phyloP scores from a whole-genome alignment of 352 stramenopile genomes.

The Poterioochromonas sp. region DNA sequence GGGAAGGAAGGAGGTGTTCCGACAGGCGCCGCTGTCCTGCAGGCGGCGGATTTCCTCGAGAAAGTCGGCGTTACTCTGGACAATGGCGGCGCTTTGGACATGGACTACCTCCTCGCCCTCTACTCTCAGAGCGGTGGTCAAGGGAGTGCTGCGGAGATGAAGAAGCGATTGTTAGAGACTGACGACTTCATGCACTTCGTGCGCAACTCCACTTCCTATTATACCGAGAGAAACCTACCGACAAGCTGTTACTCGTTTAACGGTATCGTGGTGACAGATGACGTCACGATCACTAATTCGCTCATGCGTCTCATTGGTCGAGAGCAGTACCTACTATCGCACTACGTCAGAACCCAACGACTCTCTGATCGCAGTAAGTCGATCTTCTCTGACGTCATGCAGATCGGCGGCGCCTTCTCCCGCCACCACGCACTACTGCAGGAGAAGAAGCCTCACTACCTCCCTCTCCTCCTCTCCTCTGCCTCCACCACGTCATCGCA shows the following conservation, averaged over 20 bases:
- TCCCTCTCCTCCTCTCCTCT: no score
- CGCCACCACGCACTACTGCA: neutral
- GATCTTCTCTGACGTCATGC: constrained; percentile 2
- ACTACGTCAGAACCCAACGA: constrained; percentile 25
- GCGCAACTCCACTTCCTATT: neutral
- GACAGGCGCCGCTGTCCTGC: no score
- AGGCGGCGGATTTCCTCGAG: neutral
- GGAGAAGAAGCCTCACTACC: neutral
- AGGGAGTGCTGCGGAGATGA: neutral
- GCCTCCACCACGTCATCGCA: no score
- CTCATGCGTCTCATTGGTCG: constrained; percentile 64
- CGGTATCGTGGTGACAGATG: constrained; percentile 58
- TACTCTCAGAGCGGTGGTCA: neutral
- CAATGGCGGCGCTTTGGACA: neutral
- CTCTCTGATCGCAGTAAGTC: constrained; percentile 17
- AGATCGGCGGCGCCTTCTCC: neutral
- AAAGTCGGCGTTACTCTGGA: neutral
- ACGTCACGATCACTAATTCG: constrained; percentile 56
- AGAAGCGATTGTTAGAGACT: neutral
- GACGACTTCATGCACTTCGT: neutral
- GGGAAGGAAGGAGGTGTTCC: neutral
- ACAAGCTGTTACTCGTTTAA: constrained; percentile 68
- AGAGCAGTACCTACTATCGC: constrained; percentile 55
- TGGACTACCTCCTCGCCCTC: neutral
- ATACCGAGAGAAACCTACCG: constrained; percentile 58